Conservation (phyloP, 2,329 filamentous ascomycete genomes). For the Penicillium griseofulvum region DNA sequence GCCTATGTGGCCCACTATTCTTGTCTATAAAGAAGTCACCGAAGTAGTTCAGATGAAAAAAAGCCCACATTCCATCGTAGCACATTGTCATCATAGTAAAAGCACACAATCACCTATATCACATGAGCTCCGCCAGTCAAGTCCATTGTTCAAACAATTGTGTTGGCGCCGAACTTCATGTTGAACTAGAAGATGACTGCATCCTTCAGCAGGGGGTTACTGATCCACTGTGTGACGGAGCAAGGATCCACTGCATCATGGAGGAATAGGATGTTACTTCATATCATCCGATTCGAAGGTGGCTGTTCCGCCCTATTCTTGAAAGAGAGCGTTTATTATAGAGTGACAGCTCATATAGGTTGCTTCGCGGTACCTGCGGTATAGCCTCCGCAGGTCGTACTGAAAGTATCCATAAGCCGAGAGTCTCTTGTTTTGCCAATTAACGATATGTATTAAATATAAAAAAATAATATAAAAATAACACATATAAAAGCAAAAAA, state of each 20-base stretch:
- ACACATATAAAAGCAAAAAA: not conserved
- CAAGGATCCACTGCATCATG: slow-evolving; percentile 3
- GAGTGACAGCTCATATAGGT: slow-evolving; percentile 3
- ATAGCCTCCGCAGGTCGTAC: slow-evolving; percentile 6
- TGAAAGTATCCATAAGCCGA: not conserved
- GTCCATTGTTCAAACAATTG: not conserved
- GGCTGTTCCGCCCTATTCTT: not conserved
- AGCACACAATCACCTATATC: not conserved
- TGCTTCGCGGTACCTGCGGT: slow-evolving; percentile 6
- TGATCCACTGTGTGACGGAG: slow-evolving; percentile 4
- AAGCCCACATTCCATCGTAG: not conserved
- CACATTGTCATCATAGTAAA: not conserved
- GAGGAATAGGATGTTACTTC: slow-evolving; percentile 6
- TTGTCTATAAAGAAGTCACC: not conserved
- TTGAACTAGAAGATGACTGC: slow-evolving; percentile 9
- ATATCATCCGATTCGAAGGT: slow-evolving; percentile 13
- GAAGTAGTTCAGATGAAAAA: not conserved
- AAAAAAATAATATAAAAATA: not conserved
- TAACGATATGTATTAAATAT: not conserved
- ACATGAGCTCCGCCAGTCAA: not conserved
- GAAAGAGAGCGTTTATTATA: not conserved
- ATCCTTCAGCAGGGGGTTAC: slow-evolving; percentile 3
- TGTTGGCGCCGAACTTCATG: not conserved
- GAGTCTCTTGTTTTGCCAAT: not conserved
- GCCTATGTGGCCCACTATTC: too few relatives aligned